Base-by-base conservation (phyloP, 176 grass and related monocot species). In the Carex pumila region DNA sequence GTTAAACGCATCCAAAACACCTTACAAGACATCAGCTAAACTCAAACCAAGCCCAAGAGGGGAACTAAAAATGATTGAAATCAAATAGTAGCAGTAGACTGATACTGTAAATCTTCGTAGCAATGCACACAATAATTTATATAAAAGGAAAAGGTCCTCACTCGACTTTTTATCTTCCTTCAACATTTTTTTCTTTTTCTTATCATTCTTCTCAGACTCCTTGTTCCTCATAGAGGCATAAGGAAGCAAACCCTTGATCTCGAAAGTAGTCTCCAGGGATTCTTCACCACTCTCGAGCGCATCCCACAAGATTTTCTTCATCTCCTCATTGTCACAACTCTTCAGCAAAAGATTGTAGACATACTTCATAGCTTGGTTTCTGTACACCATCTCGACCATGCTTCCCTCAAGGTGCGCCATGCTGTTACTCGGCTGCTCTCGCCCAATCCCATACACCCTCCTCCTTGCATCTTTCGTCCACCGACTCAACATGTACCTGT, bases 381-480 rank as follows among this genome's bases (percentile, higher is more conserved):
- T 84, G 80, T 92, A 94, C 43, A 66, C 72, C 81, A 65, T 72
- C 54, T 83, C 93, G 53, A 82, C 85, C 31, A 89, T 82, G 36
- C 34, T 8, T 21, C 31, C 87, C 71, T 89, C 66, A 80, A 88
- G 90, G 79, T 89, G 87, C 12, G 21, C 53, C 57, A 83, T 86
- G 87, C 79, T 84, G 72, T 77, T 77, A 22, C 12, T 73, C n/a
- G 41, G 70, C 70, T 12, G 18, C 3, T 92, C 88, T 25, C 63
- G 19, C 61, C 86, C 79, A 83, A 87, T 90, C 66, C 67, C 70
- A 87, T 92, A 87, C 32, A 84, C 79, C 63, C 85, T 87, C 91
- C 80, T 92, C 74, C 86, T 87, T 37, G 50, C 90, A 89, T 89
- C 91, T 83, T 89, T 94, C 71, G 90, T 94, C 93, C 93, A 94